Base-by-base conservation (phyloP, 1,284 basidiomycete species). In the Trichosporon faecale region DNA sequence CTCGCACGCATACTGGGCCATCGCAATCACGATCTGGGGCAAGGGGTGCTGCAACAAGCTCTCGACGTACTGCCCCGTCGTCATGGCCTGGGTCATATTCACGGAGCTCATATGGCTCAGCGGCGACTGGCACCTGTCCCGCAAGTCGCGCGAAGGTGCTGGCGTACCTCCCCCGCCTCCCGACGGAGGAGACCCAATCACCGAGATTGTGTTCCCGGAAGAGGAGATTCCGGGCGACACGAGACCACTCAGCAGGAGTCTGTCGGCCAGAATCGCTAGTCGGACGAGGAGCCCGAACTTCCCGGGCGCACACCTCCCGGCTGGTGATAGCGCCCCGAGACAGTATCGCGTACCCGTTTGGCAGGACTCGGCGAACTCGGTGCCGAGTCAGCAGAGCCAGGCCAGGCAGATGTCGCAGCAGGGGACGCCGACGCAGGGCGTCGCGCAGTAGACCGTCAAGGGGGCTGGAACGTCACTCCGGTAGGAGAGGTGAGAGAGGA, bases 51-150 rank as follows among this genome's bases (percentile, higher is more conserved):
- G 52, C 60, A 74, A 75, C 65, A 65, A 35, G 25, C 70, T 77
- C 14, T 23, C 68, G 40, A 66, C 68, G 55, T 70, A 76, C 65
- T 61, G 72, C 0, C 75, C 75, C 3, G 70, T 77, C 55, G 61
- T 77, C 9, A 65, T 67, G 8, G 69, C 70, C 3, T 77, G 76
- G 75, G 44, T 77, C 52, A 63, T 77, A 6, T 64, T 74, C 3
- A 63, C 66, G 1, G 72, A 75, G 69, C 33, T 72, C n/a, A 65
- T 61, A 72, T 49, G 37, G 65, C 31, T 35, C 29, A 16, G 21
- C 49, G 49, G 65, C 44, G 29, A 52, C 66, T 61, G 27, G 27
- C 27, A 61, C 57, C 29, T 33, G 16, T 33, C 29, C 25, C 52
- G 52, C 18, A 61, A 61, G 18, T n/a, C 16, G 7, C 14, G 57